Base-by-base conservation (phyloP, 495 filamentous ascomycete genomes). In the Podospora appendiculata region DNA sequence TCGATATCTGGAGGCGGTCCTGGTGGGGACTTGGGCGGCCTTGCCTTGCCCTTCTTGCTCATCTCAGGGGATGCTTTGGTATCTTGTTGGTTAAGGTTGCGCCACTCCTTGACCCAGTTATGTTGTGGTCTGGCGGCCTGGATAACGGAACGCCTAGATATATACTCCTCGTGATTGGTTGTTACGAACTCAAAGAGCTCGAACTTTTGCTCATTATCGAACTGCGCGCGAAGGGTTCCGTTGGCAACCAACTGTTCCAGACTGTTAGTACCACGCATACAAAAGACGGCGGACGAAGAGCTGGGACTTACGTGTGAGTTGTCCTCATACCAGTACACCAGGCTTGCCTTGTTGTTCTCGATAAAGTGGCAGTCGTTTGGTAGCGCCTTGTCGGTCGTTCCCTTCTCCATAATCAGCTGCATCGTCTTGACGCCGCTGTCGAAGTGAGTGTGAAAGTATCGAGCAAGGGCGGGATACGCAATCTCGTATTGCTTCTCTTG, bases 371-470 rank as follows among this genome's bases (percentile, higher is more conserved):
- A 79, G 44, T 84, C 83, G 47, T 80, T 78, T 4, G 75, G 70
- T 42, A 82, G 57, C 32, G 79, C 69, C 17, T 70, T 74, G 52
- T 90, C 85, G 1, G 57, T 63, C 1, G 67, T 70, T 5, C 79
- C 75, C 52, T 72, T 77, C 50, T 83, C 80, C 46, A 90, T 71
- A 14, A 87, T 75, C 72, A 95, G 78, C 62, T 93, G 88, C 46
- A 96, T 87, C 17, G 78, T 82, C 45, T 76, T 79, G 38, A 95
- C 82, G 6, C 89, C 88, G 50, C 86, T 91, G n/a, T 85, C 82
- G 58, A 88, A 94, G 56, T 91, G 85, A 0, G 85, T 88, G 46
- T 83, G 72, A 63, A 92, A 94, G 58, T 88, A 95, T 45, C 89
- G 82, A 13, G 90, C 77, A 16, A 96, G 67, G 1, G 85, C 83